Evolutionary conservation across 192 early-diverging fungal species (phyloP).

Genomic region (Coemansia sp.): DNA sequence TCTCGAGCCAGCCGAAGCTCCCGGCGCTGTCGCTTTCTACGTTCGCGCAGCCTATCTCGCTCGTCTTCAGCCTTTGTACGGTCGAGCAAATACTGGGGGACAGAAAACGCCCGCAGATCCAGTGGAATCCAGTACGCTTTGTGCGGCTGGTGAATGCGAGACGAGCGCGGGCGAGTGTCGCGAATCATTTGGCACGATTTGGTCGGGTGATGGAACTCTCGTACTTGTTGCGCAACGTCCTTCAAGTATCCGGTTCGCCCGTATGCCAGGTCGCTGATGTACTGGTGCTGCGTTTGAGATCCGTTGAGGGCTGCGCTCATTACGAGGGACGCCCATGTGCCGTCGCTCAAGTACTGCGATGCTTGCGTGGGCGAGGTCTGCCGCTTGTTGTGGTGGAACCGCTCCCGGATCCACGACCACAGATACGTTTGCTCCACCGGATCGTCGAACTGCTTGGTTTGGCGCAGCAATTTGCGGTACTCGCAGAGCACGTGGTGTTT

Average conservation of each 20-base stretch:
- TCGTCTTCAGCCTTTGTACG: slow-evolving; percentile 19
- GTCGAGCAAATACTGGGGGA: slow-evolving; percentile 29
- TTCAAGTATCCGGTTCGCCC: slow-evolving; percentile 45
- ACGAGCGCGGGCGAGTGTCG: slow-evolving; percentile 33
- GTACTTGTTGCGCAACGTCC: slow-evolving; percentile 22
- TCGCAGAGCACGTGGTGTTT: slow-evolving; percentile 8
- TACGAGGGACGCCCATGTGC: slow-evolving; percentile 13
- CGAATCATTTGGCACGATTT: slow-evolving; percentile 33
- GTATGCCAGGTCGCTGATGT: slow-evolving; percentile 47
- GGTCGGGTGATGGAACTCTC: slow-evolving; percentile 38
- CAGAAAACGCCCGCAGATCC: slow-evolving; percentile 27
- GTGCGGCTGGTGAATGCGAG: slow-evolving; percentile 40
- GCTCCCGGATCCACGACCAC: slow-evolving; percentile 52
- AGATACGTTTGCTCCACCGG: slow-evolving; percentile 45
- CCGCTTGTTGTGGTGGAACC: slow-evolving; percentile 46
- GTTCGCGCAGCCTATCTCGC: not conserved
- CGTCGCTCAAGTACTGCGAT: slow-evolving; percentile 29
- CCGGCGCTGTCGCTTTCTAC: slow-evolving; percentile 5
- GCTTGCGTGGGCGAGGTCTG: slow-evolving; percentile 31
- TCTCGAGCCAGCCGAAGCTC: slow-evolving; percentile 17
- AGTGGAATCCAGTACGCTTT: slow-evolving; percentile 44
- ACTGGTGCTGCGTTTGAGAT: slow-evolving; percentile 10
- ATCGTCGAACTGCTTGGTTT: slow-evolving; percentile 22
- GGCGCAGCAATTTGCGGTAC: slow-evolving; percentile 35
- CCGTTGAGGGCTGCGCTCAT: slow-evolving; percentile 21